Evolutionary conservation across 2,329 filamentous ascomycete genomes (phyloP), one percentile per base, ranked within the genome.

Genomic region (Cladosporium sp.): DNA sequence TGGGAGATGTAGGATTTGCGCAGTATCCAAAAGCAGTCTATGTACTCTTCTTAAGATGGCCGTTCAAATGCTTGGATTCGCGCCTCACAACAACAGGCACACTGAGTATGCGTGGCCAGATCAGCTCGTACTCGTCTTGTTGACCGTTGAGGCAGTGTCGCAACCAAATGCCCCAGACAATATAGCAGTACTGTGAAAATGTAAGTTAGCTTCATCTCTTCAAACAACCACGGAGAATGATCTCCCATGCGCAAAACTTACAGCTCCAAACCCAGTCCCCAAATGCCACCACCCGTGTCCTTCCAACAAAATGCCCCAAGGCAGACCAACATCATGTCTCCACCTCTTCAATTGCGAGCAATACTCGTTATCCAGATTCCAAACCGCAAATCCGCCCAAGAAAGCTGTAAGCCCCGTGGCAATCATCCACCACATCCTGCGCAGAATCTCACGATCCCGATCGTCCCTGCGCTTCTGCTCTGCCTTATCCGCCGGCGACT

Each of bases 121-220:
- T 73, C 65, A 95, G 80, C 71, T 85, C 82, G 74, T 88, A 95
- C 74, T 93, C 87, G 51, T 90, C 86, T 73, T 92, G 90, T 55
- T 84, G 84, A 3, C 88, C 87, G 68, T 93, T 91, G 59, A 95
- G 80, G 72, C 91, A 92, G 68, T 90, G 88, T 49, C 91, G 86
- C 21, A 95, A 83, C 89, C 91, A 94, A 30, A 93, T 88, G 15
- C 91, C 90, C 92, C 92, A 96, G 15, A 57, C 52, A 58, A 96
- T 92, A 75, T 94, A 92, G 74, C 90, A 90, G 77, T 96, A 96
- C 18, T 59, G 47, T 54, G 54, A 14, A 12, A n/a, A 41, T 51
- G 12, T 3, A 38, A 55, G 54, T 65, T 41, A 59, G 52, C 30
- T 12, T 41, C n/a, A 14, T 34, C 15, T 34, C 36, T 51, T 4